Evolutionary conservation across 139 green algal species (phyloP), one percentile per base, ranked within the genome.

Genomic region (Haematococcus sp.): DNA sequence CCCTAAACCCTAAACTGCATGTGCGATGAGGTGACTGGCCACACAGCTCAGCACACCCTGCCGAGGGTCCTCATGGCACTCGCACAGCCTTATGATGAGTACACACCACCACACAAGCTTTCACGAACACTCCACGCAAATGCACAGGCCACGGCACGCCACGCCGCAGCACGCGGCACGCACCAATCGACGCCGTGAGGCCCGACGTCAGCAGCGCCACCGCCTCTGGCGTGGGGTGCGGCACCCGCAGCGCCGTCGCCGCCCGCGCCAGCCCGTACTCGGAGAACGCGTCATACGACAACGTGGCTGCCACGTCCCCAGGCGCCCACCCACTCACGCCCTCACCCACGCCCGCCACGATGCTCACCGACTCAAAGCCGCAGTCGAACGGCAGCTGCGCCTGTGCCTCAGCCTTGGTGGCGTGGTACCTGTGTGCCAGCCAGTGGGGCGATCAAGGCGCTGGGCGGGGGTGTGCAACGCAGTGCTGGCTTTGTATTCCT

Each of bases 111-210:
- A n/a, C n/a, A n/a, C n/a, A n/a, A n/a, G n/a, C n/a, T n/a, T n/a
- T n/a, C n/a, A n/a, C n/a, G n/a, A n/a, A n/a, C n/a, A n/a, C n/a
- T n/a, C n/a, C n/a, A n/a, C n/a, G n/a, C n/a, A n/a, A n/a, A n/a
- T n/a, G n/a, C n/a, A n/a, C n/a, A n/a, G n/a, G n/a, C n/a, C n/a
- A n/a, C n/a, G n/a, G n/a, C n/a, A n/a, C n/a, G n/a, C n/a, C n/a
- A n/a, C n/a, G n/a, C 15, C 22, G 52, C 22, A 15, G 52, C 9
- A 27, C 22, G 52, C 22, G 15, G 20, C 2, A 44, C 75, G 33
- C 33, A 84, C 79, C 82, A 35, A 98, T 93, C 59, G 84, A 94
- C 1, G 94, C 94, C 4, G 94, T 98, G 22, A 98, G 82, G 16
- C 94, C 94, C 33, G 81, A 84, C 17, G 77, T 84, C 17, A 87